Evolutionary conservation across 345 rosid genomes (phyloP), one percentile per base, ranked within the genome.

Genomic region (Brassica nigra): DNA sequence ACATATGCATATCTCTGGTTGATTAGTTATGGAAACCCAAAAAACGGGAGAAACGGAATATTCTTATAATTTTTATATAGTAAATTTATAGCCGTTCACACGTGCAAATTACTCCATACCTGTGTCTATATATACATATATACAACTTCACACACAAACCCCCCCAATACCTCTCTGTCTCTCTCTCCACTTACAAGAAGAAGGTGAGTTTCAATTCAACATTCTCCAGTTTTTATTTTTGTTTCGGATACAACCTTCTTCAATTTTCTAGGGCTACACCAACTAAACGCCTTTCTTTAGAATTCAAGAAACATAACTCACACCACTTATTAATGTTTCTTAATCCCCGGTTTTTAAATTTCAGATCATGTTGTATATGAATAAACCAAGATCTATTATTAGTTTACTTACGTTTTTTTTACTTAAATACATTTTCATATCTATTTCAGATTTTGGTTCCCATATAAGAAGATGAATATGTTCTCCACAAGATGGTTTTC

Each of bases 401-500:
- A 61, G 34, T 54, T 70, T 31, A 55, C 64, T 55, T 9, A n/a
- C 8, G 15, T n/a, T 18, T 64, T 52, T 30, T 34, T 70, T 3
- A 2, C 36, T n/a, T 30, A 30, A 5, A 10, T 31, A 31, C 64
- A 28, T 0, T 39, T 66, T 76, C n/a, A 27, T 47, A 12, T 62
- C 14, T 30, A 31, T 31, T 59, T 44, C 78, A 79, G 69, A 66
- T 54, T 62, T 66, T 73, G 55, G 66, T 34, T 54, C 12, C 34
- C 27, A 16, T n/a, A 72, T 54, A 28, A 69, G 63, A 70, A 70
- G 68, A 68, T 52, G 92, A 83, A 85, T 58, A 18, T 59, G 33
- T 76, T 81, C 70, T 66, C 87, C 7, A 47, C 85, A 20, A 86
- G 81, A 78, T 89, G 90, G 93, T 81, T 86, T 47, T 10, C 84